Conservation (phyloP, 768 basidiomycete species). For the Tylopilus felleus region DNA sequence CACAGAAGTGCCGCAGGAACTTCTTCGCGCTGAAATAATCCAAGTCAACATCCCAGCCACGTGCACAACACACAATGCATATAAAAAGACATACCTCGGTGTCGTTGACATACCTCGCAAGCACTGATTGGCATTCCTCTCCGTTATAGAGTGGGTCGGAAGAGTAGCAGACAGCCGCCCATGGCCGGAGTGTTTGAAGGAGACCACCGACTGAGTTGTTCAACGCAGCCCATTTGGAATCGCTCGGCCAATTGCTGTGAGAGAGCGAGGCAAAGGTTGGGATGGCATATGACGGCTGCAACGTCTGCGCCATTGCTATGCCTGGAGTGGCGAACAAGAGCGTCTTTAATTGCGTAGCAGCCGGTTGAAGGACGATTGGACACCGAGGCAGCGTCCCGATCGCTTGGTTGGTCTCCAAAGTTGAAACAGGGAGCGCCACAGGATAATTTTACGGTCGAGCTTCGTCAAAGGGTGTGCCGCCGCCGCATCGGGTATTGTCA, state of each 20-base stretch:
- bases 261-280: constrained; percentile 4
- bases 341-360: too few species aligned
- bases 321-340: neutral
- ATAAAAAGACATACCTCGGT: constrained; percentile 5
- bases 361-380: too few species aligned
- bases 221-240: constrained; percentile 8
- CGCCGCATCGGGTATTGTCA: too few species aligned
- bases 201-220: constrained; percentile 15
- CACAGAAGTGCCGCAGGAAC: constrained; percentile 18
- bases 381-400: too few species aligned
- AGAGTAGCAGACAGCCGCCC: constrained; percentile 22
- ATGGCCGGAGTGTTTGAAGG: constrained; percentile 19
- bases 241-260: constrained; percentile 8
- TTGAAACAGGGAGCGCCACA: too few species aligned
- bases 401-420: too few species aligned
- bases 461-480: too few species aligned
- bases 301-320: neutral
- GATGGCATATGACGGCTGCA: constrained; percentile 8
- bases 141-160: constrained; percentile 16
- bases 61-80: neutral
- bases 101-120: constrained; percentile 14
- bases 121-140: constrained; percentile 14
- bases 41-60: neutral
- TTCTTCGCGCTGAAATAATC: constrained; percentile 16
- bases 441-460: too few species aligned